phyloP scores from a whole-genome alignment of 768 basidiomycete genomes.

The Tricholoma sp. region DNA sequence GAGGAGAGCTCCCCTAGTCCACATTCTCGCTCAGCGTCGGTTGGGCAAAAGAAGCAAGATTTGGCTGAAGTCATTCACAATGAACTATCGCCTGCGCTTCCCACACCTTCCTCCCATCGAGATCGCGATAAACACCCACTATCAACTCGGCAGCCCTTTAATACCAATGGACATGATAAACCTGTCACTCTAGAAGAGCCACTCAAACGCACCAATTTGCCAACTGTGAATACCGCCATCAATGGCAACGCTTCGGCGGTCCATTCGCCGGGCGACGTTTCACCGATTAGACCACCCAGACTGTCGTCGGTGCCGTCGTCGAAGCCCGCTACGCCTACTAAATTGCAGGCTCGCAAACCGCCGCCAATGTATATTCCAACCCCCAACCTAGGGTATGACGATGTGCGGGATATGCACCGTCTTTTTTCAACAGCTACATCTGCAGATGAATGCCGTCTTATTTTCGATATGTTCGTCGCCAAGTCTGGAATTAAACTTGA shows the following conservation, averaged over 20 bases:
- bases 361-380: constrained; percentile 11
- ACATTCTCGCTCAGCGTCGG: constrained; percentile 23
- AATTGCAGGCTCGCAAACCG: constrained; percentile 14
- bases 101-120: neutral
- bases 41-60: constrained; percentile 22
- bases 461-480: constrained; percentile 78
- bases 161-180: constrained; percentile 5
- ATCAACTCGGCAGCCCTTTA: constrained; percentile 1
- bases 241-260: neutral
- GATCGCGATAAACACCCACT: constrained; percentile 6
- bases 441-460: constrained; percentile 79
- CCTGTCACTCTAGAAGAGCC: neutral
- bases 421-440: constrained; percentile 64
- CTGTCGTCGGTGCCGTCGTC: neutral
- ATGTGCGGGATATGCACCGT: constrained; percentile 63
- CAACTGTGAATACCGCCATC: neutral
- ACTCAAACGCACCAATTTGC: neutral
- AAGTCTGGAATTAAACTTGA: constrained; percentile 44
- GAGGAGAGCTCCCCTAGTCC: constrained; percentile 24
- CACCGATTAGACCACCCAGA: constrained; percentile 1
- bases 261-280: neutral
- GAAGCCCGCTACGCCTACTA: neutral
- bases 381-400: constrained; percentile 31
- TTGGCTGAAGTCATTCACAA: neutral
- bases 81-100: neutral